Evolutionary conservation across 352 stramenopile species (phyloP), one percentile per base, ranked within the genome.

Genomic region (Paralagenidium karlingii): DNA sequence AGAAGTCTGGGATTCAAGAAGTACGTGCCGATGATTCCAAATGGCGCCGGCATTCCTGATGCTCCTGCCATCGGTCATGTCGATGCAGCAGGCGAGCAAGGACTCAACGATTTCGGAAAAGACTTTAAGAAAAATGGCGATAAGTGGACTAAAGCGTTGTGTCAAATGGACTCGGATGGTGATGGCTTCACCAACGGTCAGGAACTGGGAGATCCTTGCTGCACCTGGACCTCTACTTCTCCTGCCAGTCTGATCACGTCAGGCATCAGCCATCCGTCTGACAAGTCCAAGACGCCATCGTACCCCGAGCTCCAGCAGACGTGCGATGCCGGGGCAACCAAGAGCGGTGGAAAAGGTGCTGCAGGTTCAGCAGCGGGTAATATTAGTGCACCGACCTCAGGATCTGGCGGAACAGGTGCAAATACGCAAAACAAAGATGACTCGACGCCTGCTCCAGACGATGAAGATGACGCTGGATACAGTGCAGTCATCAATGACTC

Each of bases 121-220:
- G 75, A 71, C 2, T 89, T 88, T 44, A 55, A 44, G 2, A 56
- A 43, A 7, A 63, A 61, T 0, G 63, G 61, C 9, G 48, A 66
- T 41, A 34, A 44, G 2, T 88, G 78, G 78, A 70, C 43, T 12
- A 27, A 36, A 4, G 27, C 44, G 16, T 45, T 93, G 19, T 93
- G 79, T 38, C 27, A 71, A 31, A 48, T 57, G 24, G 80, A 93
- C 49, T 60, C 69, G 21, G 80, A 93, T 43, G 68, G 65, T 41
- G 80, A 93, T 39, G 80, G 80, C 15, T 78, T 76, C 51, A 86
- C 68, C 11, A 93, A 93, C 48, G 79, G 79, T 26, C 59, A 85
- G 48, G 79, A 93, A 37, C 65, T 93, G 3, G 76, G 79, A 22
- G 79, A 93, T 36, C 74, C 77, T 11, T 87, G 80, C 58, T 93